phyloP scores from a whole-genome alignment of 495 filamentous ascomycete genomes.

The Talaromyces ruber region DNA sequence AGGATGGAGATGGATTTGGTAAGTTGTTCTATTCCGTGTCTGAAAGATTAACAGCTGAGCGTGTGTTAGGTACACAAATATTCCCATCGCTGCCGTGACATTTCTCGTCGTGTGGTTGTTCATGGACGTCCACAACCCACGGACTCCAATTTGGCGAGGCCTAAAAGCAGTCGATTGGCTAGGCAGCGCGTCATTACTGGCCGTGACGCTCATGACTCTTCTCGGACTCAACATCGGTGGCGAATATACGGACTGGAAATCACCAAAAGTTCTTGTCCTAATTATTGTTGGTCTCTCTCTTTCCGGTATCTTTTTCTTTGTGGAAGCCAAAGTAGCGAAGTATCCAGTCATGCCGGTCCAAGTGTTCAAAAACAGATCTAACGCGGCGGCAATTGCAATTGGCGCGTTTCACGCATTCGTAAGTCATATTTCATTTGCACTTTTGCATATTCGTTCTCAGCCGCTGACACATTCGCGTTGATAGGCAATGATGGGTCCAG shows the following conservation, averaged over 20 bases:
- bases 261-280: constrained; percentile 64
- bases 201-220: constrained; percentile 66
- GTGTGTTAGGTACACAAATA: constrained; percentile 27
- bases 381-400: constrained; percentile 47
- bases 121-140: constrained; percentile 53
- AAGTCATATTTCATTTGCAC: constrained; percentile 47
- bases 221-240: constrained; percentile 73
- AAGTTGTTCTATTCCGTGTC: constrained; percentile 9
- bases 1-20: constrained; percentile 40
- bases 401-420: constrained; percentile 46
- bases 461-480: constrained; percentile 25
- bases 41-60: not conserved
- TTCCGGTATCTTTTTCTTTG: constrained; percentile 52
- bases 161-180: constrained; percentile 71
- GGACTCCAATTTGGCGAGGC: constrained; percentile 48
- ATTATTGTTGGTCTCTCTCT: constrained; percentile 62
- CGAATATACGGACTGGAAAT: constrained; percentile 61
- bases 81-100: constrained; percentile 48
- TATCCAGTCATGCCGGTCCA: constrained; percentile 69
- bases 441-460: not conserved
- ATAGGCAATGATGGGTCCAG: constrained; percentile 39
- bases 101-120: constrained; percentile 51
- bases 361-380: constrained; percentile 50
- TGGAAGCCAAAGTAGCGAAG: constrained; percentile 61
- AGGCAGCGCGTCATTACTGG: constrained; percentile 59